Conservation (phyloP, 2,329 filamentous ascomycete genomes). For the Immersiporthe knoxdaviesiana region DNA sequence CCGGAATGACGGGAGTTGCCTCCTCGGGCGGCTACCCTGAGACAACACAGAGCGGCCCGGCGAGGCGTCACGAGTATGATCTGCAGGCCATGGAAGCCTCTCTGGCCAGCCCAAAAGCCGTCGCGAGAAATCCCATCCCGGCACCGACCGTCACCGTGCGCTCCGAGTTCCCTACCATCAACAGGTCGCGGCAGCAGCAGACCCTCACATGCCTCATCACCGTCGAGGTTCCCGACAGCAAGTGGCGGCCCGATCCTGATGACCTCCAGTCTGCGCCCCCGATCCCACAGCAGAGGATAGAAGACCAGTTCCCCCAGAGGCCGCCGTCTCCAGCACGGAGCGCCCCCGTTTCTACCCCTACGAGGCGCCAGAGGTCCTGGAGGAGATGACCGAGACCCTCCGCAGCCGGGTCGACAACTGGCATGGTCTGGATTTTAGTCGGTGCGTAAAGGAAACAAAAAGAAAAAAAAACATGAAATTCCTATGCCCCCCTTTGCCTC, state of each 20-base stretch:
- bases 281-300: conserved; percentile 48
- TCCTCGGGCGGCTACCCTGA: conserved; percentile 83
- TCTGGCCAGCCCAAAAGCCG: conserved; percentile 71
- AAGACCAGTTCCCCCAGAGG: conserved; percentile 56
- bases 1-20: conserved; percentile 68
- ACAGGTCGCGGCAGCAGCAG: conserved; percentile 88
- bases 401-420: conserved; percentile 93
- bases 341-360: conserved; percentile 68
- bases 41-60: conserved; percentile 68
- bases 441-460: conserved; percentile 40
- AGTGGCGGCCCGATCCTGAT: conserved; percentile 85
- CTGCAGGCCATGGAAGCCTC: conserved; percentile 94
- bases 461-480: conserved; percentile 53
- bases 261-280: conserved; percentile 65
- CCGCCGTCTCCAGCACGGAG: conserved; percentile 61
- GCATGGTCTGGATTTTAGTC: conserved; percentile 91
- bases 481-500: conserved; percentile 17
- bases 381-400: conserved; percentile 84
- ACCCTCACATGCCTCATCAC: conserved; percentile 92
- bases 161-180: conserved; percentile 95
- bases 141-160: conserved; percentile 90
- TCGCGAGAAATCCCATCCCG: conserved; percentile 84
- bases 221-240: conserved; percentile 88
- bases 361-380: conserved; percentile 75
- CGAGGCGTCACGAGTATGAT: conserved; percentile 86